Base-by-base conservation (phyloP, 106 monocot species). In the Dendrobium catenatum region DNA sequence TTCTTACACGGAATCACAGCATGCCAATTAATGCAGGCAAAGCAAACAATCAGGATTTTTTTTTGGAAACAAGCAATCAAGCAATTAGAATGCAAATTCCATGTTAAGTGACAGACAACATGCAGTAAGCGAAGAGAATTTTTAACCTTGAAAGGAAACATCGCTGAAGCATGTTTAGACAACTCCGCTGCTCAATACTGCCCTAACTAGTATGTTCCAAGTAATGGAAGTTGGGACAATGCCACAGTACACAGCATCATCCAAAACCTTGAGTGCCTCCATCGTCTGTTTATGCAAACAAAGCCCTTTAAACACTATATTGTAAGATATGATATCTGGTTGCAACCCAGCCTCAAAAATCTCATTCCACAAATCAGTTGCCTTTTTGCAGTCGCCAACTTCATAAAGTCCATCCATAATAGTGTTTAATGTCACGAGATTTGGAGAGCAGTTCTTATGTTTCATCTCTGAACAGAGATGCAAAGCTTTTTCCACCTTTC, bases 301-400 rank as follows among this genome's bases (percentile, higher is more conserved):
- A 68, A 99, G 89, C 22, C 95, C 93, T 78, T 90, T 93, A 56
- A 99, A 87, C 54, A 51, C 80, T 79, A 88, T 95, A 85, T 99
- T 99, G 78, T 93, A 95, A 42, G 98, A 89, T 55, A 93, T 83
- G n/a, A 99, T 91, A 83, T 99, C 98, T 26, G 89, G 93, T 64
- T 88, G 26, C 26, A 95, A 77, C 16, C 97, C 97, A 55, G 81
- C 82, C 78, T 89, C 79, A 24, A 89, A 44, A 81, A 99, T 95
- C 81, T 90, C 83, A 55, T 76, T 75, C 98, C 95, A 93, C 16
- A 95, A 26, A 78, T 79, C 68, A 44, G 87, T 85, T 85, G 94
- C 95, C 77, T 79, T 91, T 77, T 90, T 85, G 59, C 33, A 87
- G 46, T 89, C 55, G 72, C 90, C 93, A 54, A 73, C 78, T 29